Percentiles rank a stretch among this genome's conserved stretches.
Evolutionary conservation across 2,329 filamentous ascomycete genomes (phyloP).

Genomic region (Colletotrichum siamense): DNA sequence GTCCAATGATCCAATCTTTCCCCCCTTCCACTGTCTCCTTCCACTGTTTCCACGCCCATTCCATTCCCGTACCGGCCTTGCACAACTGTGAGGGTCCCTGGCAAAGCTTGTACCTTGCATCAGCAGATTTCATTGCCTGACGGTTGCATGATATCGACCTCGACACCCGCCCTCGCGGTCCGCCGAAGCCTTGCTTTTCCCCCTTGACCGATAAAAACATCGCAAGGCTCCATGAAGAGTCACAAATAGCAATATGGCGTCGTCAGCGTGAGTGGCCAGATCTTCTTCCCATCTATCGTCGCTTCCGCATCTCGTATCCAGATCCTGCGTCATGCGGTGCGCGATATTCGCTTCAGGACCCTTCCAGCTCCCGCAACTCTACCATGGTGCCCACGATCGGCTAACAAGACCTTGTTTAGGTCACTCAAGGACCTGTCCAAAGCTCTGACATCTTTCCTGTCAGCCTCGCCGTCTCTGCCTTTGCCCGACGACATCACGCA

Average conservation of each 20-base stretch:
- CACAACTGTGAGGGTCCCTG: conserved; percentile 10
- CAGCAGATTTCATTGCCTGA: conserved; percentile 22
- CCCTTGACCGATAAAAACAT: background rate
- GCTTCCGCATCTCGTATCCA: background rate
- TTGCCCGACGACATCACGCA: conserved; percentile 70
- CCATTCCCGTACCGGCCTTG: conserved; percentile 9
- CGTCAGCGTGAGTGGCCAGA: conserved; percentile 29
- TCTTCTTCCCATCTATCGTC: background rate
- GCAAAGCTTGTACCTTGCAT: conserved; percentile 23
- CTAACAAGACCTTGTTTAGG: conserved; percentile 35
- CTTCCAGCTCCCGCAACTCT: background rate
- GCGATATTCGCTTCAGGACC: conserved; percentile 7
- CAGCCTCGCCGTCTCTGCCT: conserved; percentile 57
- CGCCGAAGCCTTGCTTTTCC: background rate
- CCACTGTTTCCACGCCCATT: background rate
- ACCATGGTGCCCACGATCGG: background rate
- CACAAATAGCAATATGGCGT: conserved; percentile 27
- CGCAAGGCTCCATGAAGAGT: conserved; percentile 17
- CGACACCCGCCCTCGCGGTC: background rate
- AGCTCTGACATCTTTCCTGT: conserved; percentile 56
- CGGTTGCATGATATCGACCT: conserved; percentile 16
- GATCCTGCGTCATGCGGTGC: conserved; percentile 1
- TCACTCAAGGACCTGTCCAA: conserved; percentile 67
- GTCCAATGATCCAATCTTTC: conserved; percentile 10
- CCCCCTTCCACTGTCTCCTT: background rate